Evolutionary conservation across 2,329 filamentous ascomycete species (phyloP), one percentile per base, ranked within the genome.

Genomic region (Thielaviopsis cerberus): DNA sequence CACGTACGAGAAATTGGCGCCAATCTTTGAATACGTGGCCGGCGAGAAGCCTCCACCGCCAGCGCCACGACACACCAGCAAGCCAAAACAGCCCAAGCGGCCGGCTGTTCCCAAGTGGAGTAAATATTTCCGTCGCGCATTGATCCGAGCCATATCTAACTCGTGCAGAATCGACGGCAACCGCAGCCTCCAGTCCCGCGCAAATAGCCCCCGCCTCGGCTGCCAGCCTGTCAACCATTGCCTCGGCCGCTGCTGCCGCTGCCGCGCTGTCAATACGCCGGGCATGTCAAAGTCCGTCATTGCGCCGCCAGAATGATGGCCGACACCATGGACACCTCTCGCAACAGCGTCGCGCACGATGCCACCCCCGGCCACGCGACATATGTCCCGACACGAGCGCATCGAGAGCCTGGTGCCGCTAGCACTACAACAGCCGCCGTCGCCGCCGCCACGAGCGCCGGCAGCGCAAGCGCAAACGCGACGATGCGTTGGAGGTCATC

Each of bases 31-130:
- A 69, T 98, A 82, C 67, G 79, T 85, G 0, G 81, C 89, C 0
- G 90, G 91, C 61, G 83, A 88, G 67, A 78, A 86, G 66, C 96
- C 87, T 67, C 92, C 92, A 24, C 92, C 92, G 52, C 91, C 90
- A 3, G 92, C 92, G 3, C 92, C 92, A 1, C 89, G 94, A 68
- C 92, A 97, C 73, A 82, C 87, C 23, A 89, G 85, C 67, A 92
- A 89, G 67, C 87, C 90, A 48, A 90, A 91, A 66, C 82, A 81
- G 4, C 80, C 85, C 13, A 85, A 86, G 64, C 79, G 80, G 64
- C 77, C 78, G 59, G 76, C 79, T 15, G 78, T 80, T 57, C 79
- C 78, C n/a, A 83, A 81, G 72, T 83, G 76, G 72, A 69, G 59
- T 61, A 56, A 52, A 57, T 61, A 11, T 30, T 17, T 10, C 6